Evolutionary conservation across 805 yeast genomes (phyloP), one percentile per base, ranked within the genome.

Genomic region (Candida sphagnicola): DNA sequence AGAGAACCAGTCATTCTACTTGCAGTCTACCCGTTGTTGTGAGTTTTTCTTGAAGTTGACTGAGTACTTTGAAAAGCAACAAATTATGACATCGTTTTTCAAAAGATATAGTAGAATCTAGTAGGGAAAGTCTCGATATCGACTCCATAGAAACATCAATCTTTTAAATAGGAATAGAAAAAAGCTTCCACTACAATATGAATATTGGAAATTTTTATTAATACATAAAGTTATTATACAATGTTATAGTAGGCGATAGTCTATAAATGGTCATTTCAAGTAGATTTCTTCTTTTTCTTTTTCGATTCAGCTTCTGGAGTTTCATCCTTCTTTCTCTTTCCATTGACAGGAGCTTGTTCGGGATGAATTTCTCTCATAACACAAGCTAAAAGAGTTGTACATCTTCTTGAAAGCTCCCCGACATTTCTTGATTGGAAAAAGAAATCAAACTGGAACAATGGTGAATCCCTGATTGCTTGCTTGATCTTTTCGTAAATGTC

Each of bases 391-490:
- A 93, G 67, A 2, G 96, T 85, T 38, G 77, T 75, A 48, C 95
- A 83, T 49, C 99, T 73, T 62, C 98, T 75, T 5, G 83, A 74
- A 28, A 93, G 65, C 60, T 93, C 99, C 3, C 77, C 67, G 0
- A 87, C 72, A 4, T 85, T 79, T 50, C 96, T 74, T 39, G 89
- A 80, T 48, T 85, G 84, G 53, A 93, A 75, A 63, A 85, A 89
- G 70, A 85, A 89, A 60, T 93, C 96, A 54, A 87, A 83, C 48
- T 88, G 77, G 65, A 91, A 89, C 54, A 87, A 62, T 4, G 91
- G 85, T 10, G 85, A 79, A 30, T 75, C 75, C 41, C 86, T 70
- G 29, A 91, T 80, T 19, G 83, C 81, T 43, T 82, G 86, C 39
- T 88, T 74, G 34, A 91, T 81, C 45, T 76, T 61, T 42, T 91